Evolutionary conservation across 495 filamentous ascomycete species (phyloP).

Genomic region (Xylaria bambusicola): DNA sequence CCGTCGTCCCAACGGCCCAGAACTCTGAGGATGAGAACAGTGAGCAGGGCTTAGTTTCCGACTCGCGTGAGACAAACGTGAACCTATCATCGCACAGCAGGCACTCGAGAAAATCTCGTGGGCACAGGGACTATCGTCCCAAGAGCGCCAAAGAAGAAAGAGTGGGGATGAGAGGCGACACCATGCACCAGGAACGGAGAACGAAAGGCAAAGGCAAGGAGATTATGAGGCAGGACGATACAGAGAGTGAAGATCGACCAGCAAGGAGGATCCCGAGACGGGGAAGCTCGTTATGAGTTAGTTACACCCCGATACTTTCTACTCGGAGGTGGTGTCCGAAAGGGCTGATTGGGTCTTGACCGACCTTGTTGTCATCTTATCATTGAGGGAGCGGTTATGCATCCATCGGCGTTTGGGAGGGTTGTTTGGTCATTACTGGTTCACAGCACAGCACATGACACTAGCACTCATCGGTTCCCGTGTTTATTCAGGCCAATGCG

Average conservation of each 20-base stretch:
- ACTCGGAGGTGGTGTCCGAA: neutral
- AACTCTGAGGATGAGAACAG: constrained; percentile 42
- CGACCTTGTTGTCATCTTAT: neutral
- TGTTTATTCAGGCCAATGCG: constrained; percentile 2
- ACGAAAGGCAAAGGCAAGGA: constrained; percentile 36
- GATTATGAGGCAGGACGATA: constrained; percentile 9
- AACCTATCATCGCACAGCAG: constrained; percentile 15
- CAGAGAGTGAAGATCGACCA: constrained; percentile 25
- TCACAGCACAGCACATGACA: constrained; percentile 11
- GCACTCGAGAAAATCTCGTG: constrained; percentile 21
- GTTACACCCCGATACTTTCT: neutral
- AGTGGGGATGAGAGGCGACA: neutral
- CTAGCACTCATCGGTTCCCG: neutral
- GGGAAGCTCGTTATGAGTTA: constrained; percentile 35
- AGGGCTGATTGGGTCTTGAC: neutral
- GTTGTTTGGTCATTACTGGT: neutral
- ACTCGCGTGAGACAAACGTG: neutral
- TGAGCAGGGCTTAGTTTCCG: constrained; percentile 11
- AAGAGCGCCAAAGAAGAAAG: constrained; percentile 24
- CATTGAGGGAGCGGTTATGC: constrained; percentile 4
- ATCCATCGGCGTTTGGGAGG: constrained; percentile 15
- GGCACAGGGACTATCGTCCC: constrained; percentile 20
- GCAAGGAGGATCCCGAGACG: constrained; percentile 19
- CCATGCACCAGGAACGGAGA: constrained; percentile 14
- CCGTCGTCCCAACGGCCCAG: constrained; percentile 42